Base-by-base conservation (phyloP, 2,329 filamentous ascomycete genomes). In the Pseudogymnoascus sp. region DNA sequence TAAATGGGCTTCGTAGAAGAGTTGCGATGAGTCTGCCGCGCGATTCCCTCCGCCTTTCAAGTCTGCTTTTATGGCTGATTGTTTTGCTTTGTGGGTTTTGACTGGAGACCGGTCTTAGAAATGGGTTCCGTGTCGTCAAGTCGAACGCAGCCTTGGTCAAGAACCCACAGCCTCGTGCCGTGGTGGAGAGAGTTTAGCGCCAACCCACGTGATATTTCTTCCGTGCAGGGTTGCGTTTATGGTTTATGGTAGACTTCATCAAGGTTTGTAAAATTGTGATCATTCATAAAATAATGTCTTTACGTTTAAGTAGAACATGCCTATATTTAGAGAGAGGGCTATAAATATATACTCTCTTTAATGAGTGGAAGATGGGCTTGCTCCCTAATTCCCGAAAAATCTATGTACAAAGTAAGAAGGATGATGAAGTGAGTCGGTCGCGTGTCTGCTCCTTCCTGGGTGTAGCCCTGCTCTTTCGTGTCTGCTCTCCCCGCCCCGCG, bases 321-420 rank as follows among this genome's bases (percentile, higher is more conserved):
- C 45, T 54, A 31, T 54, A 54, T 54, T 54, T 54, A 54, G 45
- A 54, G 45, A 54, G 45, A 54, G 45, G 45, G 45, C 45, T 54
- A 54, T 54, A 31, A 54, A 54, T 31, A 54, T 54, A 14, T 54
- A 21, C 45, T 54, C 45, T 54, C 45, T 54, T 54, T 54, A 54
- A 31, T 54, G 45, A 54, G 45, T 54, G 45, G 45, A 51, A 51
- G 45, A 54, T 31, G 23, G 45, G 45, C 12, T 51, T 45, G 16
- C 16, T 54, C 45, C 45, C 45, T 29, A 54, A 54, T 54, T 29
- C 45, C 45, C 14, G 23, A 54, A 54, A 39, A 54, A 31, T 54
- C 23, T 51, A 51, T 51, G 29, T 51, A 51, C 45, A 51, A 51
- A 51, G 21, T 51, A 51, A 51, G 45, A 51, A 51, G 23, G 45